Percentiles rank a stretch among this genome's conserved stretches.
phyloP scores from a whole-genome alignment of 2,329 filamentous ascomycete genomes.

The Aspergillus thermomutatus region DNA sequence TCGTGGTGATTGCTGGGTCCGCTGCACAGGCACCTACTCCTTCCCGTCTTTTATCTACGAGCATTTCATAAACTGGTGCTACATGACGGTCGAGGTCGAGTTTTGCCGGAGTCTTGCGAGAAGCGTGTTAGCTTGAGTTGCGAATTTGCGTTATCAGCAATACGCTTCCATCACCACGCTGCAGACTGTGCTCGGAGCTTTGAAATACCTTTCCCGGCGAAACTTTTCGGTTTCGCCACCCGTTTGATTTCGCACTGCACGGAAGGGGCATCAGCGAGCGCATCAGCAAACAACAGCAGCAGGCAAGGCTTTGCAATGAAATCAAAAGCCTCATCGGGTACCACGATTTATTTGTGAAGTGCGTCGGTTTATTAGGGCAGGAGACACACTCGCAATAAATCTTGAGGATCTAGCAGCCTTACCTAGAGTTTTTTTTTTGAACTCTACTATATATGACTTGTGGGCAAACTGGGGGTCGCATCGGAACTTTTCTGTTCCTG shows the following conservation, averaged over 20 bases:
- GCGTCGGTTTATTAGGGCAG: background rate
- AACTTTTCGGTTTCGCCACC: conserved; percentile 21
- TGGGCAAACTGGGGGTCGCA: background rate
- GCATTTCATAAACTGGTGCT: conserved; percentile 24
- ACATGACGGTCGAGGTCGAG: conserved; percentile 53
- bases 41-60: conserved; percentile 28
- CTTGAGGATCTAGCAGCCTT: background rate
- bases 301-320: conserved; percentile 19
- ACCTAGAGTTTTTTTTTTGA: background rate
- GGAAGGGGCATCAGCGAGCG: conserved; percentile 50
- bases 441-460: background rate
- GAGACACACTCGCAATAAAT: background rate
- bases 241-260: conserved; percentile 20
- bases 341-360: conserved; percentile 5
- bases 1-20: conserved; percentile 24
- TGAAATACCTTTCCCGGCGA: conserved; percentile 20
- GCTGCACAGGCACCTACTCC: conserved; percentile 35
- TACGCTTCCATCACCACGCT: conserved; percentile 21
- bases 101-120: conserved; percentile 52
- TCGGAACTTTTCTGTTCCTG: background rate
- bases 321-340: background rate
- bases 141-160: conserved; percentile 54
- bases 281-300: conserved; percentile 47
- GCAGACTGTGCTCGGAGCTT: conserved; percentile 31
- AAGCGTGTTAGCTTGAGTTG: conserved; percentile 24